Base-by-base conservation (phyloP, 1,139 yeast species). In the Meyerozyma athensensis region DNA sequence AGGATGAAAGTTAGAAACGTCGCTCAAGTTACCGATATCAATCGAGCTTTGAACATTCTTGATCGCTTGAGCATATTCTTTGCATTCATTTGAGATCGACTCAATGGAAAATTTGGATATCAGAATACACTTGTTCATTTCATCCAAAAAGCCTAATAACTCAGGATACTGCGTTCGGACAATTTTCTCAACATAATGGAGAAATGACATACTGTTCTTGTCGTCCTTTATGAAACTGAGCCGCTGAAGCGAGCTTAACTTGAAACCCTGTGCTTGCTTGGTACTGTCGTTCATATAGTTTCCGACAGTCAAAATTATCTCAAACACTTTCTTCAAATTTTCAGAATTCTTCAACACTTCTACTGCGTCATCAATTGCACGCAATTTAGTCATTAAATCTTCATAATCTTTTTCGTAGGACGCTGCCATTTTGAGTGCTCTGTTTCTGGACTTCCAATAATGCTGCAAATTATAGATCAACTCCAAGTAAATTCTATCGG, bases 181-280 rank as follows among this genome's bases (percentile, higher is more conserved):
- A 37, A 84, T 75, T 49, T 79, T 83, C 52, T 85, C 95, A 41
- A 85, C 87, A 54, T 83, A 84, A 52, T 85, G 90, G 48, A 85
- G 67, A 51, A 85, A 85, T 0, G 92, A 81, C 79, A 81, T 80
- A 45, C 84, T 78, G 54, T 84, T 84, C 48, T 80, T 81, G 40
- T 80, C 82, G 55, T 84, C 92, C 47, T 85, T 85, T 68, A 84
- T 78, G 49, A 84, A 84, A 33, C 84, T 77, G 44, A 85, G 68
- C 53, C 94, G 65, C 55, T 81, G 94, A 42, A 85, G 70, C 1
- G 94, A 82, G 40, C 79, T 74, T 49, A 84, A 70, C 51, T 81
- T 83, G 64, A 85, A 85, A 37, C 95, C 95, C 46, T 75, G 80
- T 0, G 94, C 92, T 56, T 84, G 90, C 47, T 84, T 84, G 2